Evolutionary conservation across 495 filamentous ascomycete genomes (phyloP).

Genomic region (Pyrenopolyporus hunteri): DNA sequence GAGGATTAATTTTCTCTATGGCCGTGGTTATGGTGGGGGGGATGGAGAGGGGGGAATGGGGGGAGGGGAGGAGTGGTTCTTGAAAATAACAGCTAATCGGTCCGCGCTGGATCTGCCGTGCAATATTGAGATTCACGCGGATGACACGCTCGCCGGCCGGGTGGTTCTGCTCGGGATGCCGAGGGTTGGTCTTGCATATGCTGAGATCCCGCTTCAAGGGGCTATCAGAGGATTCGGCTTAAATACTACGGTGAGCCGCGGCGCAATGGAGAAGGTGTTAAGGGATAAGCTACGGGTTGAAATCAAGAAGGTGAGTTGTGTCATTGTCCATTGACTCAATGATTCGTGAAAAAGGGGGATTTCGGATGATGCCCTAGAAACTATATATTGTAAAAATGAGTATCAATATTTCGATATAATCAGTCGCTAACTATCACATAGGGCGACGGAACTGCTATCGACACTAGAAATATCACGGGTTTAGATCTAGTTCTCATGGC

Average conservation of each 20-base stretch:
- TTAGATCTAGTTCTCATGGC: constrained; percentile 22
- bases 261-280: constrained; percentile 7
- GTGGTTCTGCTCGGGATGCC: constrained; percentile 36
- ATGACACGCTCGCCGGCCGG: constrained; percentile 28
- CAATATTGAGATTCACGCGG: constrained; percentile 41
- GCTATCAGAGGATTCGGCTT: too few species aligned
- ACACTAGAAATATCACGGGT: constrained; percentile 12
- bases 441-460: constrained; percentile 5
- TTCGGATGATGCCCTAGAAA: too few species aligned
- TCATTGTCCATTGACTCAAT: too few species aligned
- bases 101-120: constrained; percentile 42
- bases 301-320: constrained; percentile 30
- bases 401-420: too few species aligned
- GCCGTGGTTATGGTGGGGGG: too few species aligned
- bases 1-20: too few species aligned
- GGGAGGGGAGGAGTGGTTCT: constrained; percentile 40
- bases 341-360: too few species aligned
- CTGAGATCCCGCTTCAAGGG: constrained; percentile 27
- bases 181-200: constrained; percentile 22
- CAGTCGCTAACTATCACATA: too few species aligned
- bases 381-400: too few species aligned
- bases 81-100: constrained; percentile 33
- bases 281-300: constrained; percentile 15
- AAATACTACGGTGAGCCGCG: too few species aligned
- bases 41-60: too few species aligned